phyloP scores from a whole-genome alignment of 257 asterid species.

The Solanum etuberosum region DNA sequence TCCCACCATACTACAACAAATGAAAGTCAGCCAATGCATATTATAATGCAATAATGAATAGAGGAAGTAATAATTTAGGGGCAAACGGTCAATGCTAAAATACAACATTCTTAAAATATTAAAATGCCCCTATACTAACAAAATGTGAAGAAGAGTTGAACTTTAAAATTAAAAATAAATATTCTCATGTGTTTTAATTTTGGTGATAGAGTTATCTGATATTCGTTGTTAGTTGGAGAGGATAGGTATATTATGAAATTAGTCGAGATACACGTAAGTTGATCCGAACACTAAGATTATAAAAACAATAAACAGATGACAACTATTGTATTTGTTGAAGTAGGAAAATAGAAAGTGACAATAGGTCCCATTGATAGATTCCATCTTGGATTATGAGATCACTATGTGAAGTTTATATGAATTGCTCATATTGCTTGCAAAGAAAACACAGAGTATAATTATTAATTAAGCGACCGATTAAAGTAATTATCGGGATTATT shows the following conservation, averaged over 20 bases:
- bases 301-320: background rate
- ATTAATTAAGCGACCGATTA: background rate
- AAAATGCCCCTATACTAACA: too few species aligned
- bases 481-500: background rate
- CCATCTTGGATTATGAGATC: background rate
- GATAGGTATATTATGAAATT: background rate
- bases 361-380: background rate
- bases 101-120: too few species aligned
- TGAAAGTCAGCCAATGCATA: too few species aligned
- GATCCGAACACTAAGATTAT: fast-evolving
- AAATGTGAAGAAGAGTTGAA: background rate
- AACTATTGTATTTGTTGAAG: background rate
- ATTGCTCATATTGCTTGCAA: background rate
- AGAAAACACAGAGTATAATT: background rate
- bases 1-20: too few species aligned
- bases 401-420: background rate
- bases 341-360: background rate
- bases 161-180: background rate
- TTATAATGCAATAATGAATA: too few species aligned
- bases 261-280: background rate
- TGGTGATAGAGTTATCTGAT: background rate
- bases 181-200: background rate
- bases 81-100: too few species aligned
- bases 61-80: too few species aligned
- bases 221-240: background rate